Evolutionary conservation across 768 basidiomycete species (phyloP), one percentile per base, ranked within the genome.

Genomic region (Suillus brevipes): DNA sequence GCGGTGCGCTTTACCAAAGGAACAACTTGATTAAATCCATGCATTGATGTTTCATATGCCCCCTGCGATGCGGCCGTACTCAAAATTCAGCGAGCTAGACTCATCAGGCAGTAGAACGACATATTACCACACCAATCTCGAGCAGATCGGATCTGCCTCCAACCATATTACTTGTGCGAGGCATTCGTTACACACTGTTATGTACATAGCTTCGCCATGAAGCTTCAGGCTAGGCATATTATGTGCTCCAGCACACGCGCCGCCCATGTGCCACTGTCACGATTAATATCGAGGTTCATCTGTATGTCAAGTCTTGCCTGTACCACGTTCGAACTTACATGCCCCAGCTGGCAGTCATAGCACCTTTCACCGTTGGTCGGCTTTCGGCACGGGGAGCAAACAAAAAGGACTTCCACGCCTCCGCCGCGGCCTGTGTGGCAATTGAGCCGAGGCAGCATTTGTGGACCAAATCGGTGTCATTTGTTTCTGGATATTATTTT

Each of bases 151-250:
- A 59, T 59, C 58, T 59, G 58, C 31, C 53, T 55, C 20, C 12
- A 55, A 36, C 34, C n/a, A n/a, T 42, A 59, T 59, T 42, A 59
- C 25, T 31, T 59, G 25, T 59, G 58, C 58, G 58, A 59, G 58
- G 58, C 58, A 28, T 42, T 0, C 58, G 40, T 31, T 59, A 40
- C 58, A 20, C 58, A 28, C 58, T 40, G 18, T 42, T 59, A 59
- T 59, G 58, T 59, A 59, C 58, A 59, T 40, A 28, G 40, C 58
- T 59, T 59, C 58, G 18, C 25, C 25, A 42, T 59, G 58, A 59
- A 59, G 25, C 18, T 42, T 20, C 38, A 59, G 58, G 58, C 57
- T 43, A 59, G 40, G 40, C 58, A 59, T 59, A 59, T 59, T 59
- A 59, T 58, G 56, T 58, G 56, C 58, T 43, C 40, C 25, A 20